phyloP scores from a whole-genome alignment of 345 rosid genomes.

The Mangifera indica region DNA sequence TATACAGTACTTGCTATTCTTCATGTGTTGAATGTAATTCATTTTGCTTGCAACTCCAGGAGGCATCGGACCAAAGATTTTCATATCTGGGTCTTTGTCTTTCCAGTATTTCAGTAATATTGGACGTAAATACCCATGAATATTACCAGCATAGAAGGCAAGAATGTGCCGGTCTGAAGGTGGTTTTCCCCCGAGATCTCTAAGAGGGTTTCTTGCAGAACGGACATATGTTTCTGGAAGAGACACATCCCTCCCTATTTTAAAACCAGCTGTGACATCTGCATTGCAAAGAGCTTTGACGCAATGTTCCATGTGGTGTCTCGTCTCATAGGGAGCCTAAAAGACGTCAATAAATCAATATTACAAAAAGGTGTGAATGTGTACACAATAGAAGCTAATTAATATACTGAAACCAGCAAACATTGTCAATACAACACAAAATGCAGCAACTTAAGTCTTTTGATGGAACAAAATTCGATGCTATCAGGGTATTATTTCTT shows the following conservation, averaged over 20 bases:
- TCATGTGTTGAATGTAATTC: constrained; percentile 88
- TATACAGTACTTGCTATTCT: constrained; percentile 87
- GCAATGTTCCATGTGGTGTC: constrained; percentile 97
- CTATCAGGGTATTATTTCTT: not conserved
- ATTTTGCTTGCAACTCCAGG: constrained; percentile 87
- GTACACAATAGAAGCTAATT: not conserved
- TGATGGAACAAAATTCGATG: constrained; percentile 7
- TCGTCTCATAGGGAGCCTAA: constrained; percentile 97
- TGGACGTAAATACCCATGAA: constrained; percentile 81
- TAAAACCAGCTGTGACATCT: constrained; percentile 77
- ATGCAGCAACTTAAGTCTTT: not conserved
- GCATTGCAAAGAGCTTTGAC: constrained; percentile 96
- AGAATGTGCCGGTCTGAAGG: constrained; percentile 60
- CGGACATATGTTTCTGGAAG: constrained; percentile 94
- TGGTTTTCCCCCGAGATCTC: constrained; percentile 87
- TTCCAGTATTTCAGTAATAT: constrained; percentile 77
- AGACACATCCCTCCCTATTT: constrained; percentile 92
- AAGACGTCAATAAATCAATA: constrained; percentile 8
- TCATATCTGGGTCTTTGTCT: constrained; percentile 79
- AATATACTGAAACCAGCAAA: not conserved
- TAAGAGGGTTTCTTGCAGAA: constrained; percentile 84
- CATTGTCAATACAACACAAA: not conserved
- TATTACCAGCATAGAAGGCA: constrained; percentile 89
- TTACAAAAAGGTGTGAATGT: not conserved
- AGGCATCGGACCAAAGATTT: constrained; percentile 81